Evolutionary conservation across 306 rosid genomes (phyloP).

Genomic region (Malus fusca): DNA sequence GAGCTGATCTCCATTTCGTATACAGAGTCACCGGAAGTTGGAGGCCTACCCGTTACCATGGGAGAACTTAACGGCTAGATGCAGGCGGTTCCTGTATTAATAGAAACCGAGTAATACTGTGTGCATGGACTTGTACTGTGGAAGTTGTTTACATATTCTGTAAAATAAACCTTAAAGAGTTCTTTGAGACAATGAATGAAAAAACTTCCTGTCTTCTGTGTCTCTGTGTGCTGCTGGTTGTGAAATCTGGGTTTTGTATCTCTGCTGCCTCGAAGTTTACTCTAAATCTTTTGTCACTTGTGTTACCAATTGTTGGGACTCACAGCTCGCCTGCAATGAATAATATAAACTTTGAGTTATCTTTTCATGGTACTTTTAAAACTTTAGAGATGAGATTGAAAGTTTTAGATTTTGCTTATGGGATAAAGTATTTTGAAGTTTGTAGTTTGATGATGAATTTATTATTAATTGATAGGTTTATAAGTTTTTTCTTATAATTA

Average conservation of each 20-base stretch:
- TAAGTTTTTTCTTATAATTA: too few relatives aligned
- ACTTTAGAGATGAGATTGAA: too few relatives aligned
- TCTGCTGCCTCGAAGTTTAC: neutral
- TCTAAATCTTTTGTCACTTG: neutral
- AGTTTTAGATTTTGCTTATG: too few relatives aligned
- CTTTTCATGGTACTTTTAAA: too few relatives aligned
- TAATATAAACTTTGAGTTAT: too few relatives aligned
- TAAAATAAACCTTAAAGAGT: neutral
- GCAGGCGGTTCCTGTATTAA: neutral
- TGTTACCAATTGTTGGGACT: too few relatives aligned
- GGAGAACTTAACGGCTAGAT: constrained; percentile 17
- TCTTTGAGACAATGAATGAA: neutral
- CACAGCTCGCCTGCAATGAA: too few relatives aligned
- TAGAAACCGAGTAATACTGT: neutral
- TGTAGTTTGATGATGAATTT: too few relatives aligned
- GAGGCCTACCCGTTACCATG: constrained; percentile 17
- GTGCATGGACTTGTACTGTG: constrained; percentile 1
- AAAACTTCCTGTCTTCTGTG: neutral
- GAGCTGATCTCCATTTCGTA: constrained; percentile 49
- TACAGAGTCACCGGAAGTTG: constrained; percentile 30
- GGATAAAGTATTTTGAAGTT: too few relatives aligned
- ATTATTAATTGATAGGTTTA: too few relatives aligned
- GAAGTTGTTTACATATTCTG: neutral
- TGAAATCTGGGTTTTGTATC: neutral
- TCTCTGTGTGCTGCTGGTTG: neutral